These are phyloP conservation scores for Massariosphaeria phaeospora DNA, from an alignment of 495 filamentous ascomycete genomes.

Conservation along the genomic window DNA sequence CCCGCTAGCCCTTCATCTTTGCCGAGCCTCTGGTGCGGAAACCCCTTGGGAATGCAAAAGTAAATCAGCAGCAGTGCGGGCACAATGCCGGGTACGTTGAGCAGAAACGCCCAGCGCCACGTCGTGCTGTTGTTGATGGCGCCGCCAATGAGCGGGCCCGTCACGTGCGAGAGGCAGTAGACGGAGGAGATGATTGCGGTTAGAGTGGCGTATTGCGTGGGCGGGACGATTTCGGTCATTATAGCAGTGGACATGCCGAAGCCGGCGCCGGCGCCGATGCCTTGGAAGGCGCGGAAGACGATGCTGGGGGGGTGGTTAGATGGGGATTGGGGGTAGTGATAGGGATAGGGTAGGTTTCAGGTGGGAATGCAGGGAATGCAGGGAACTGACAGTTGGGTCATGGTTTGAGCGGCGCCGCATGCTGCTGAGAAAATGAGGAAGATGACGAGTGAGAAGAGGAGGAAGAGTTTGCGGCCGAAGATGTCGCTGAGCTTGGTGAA, in stretches of 20 bases:
- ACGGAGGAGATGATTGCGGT: slow-evolving; percentile 36
- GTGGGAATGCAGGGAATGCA: too few relatives aligned
- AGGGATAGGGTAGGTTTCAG: too few relatives aligned
- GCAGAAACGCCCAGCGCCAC: slow-evolving; percentile 42
- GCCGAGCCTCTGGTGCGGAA: slow-evolving; percentile 12
- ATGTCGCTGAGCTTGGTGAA: slow-evolving; percentile 33
- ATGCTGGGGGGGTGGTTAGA: slow-evolving; percentile 6
- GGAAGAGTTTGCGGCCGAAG: slow-evolving; percentile 35
- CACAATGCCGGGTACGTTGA: slow-evolving; percentile 4
- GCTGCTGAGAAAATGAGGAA: slow-evolving; percentile 29
- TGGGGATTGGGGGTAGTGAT: background rate
- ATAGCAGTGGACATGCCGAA: slow-evolving; percentile 51
- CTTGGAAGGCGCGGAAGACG: slow-evolving; percentile 14
- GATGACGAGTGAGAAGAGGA: slow-evolving; percentile 35
- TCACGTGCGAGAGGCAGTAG: slow-evolving; percentile 37
- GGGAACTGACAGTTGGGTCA: slow-evolving; percentile 38
- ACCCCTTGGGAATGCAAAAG: slow-evolving; percentile 9
- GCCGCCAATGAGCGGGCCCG: slow-evolving; percentile 48
- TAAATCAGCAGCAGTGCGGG: background rate
- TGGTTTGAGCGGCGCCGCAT: slow-evolving; percentile 22
- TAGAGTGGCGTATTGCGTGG: slow-evolving; percentile 37
- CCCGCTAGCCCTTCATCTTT: too few relatives aligned
- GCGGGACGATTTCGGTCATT: slow-evolving; percentile 47
- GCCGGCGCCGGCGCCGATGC: slow-evolving; percentile 12
- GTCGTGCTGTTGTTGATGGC: slow-evolving; percentile 36